phyloP scores from a whole-genome alignment of 2,329 filamentous ascomycete species.

The Chrysoporthe austroafricana region DNA sequence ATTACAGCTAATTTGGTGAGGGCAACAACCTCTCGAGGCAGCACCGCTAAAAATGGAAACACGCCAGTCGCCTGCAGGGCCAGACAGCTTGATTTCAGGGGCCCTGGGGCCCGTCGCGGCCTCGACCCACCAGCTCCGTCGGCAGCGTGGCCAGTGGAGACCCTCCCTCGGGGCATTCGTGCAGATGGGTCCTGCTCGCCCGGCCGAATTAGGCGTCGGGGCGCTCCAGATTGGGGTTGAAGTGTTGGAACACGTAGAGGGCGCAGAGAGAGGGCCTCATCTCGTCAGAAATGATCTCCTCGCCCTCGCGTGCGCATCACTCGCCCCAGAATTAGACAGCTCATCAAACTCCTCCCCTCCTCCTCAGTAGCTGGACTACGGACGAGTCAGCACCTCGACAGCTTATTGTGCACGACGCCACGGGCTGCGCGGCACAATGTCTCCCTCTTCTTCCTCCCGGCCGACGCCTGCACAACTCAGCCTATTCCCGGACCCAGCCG shows the following conservation, averaged over 20 bases:
- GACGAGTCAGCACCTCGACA: neutral
- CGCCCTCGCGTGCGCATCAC: neutral
- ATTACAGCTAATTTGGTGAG: too few relatives aligned
- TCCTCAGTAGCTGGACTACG: neutral
- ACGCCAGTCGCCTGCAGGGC: neutral
- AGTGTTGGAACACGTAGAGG: neutral
- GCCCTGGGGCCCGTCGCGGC: neutral
- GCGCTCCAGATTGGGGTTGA: neutral
- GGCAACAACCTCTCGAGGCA: neutral
- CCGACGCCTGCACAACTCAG: neutral
- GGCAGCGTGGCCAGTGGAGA: slow-evolving; percentile 8
- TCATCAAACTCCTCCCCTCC: slow-evolving; percentile 3
- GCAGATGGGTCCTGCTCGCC: neutral
- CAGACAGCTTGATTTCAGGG: slow-evolving; percentile 5
- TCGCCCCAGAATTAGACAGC: neutral
- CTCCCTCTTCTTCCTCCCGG: slow-evolving; percentile 1
- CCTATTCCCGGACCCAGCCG: neutral
- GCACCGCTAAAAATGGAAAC: neutral
- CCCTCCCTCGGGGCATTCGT: neutral
- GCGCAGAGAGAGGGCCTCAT: neutral
- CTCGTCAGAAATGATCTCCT: slow-evolving; percentile 8
- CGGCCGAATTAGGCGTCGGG: slow-evolving; percentile 1
- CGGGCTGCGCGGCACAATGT: neutral
- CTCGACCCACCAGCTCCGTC: neutral
- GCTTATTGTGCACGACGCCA: neutral